Evolutionary conservation across 345 rosid genomes (phyloP), one percentile per base, ranked within the genome.

Genomic region (Sonneratia caseolaris): DNA sequence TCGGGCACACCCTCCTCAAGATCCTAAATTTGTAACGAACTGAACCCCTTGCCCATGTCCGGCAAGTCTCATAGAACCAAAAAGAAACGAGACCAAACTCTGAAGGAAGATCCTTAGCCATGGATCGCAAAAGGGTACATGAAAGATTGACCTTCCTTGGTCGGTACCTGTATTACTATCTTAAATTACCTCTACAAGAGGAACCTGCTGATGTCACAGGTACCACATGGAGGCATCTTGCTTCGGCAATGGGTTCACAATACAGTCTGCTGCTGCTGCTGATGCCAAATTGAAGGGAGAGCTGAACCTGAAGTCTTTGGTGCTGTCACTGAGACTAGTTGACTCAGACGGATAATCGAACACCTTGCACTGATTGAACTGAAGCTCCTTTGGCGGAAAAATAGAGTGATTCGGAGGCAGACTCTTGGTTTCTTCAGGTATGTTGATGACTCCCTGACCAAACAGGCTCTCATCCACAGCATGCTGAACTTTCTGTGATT

Each of bases 331-430:
- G 22, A 59, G 40, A 64, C 71, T 73, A 70, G 76, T 22, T 7
- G 66, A 5, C 19, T 79, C 74, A 18, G 78, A 81, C 0, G 81
- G 75, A 21, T 84, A 69, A 76, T 81, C 81, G 11, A 81, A 77
- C 42, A 10, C 66, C 77, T 77, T 83, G 78, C 71, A 62, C 51
- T 78, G 86, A 68, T 76, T 83, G 22, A 75, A 78, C 38, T 70
- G 79, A 42, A 59, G 64, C 24, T 78, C 85, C 0, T 61, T 10
- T 0, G 80, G 36, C 10, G 80, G 68, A 75, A 78, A 78, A 27
- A 70, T 68, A 7, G 81, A 48, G 40, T 68, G 79, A 66, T 69
- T 81, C 66, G 68, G 42, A 15, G 78, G 76, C 68, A 77, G 37
- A 69, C 56, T 78, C 27, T 78, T 72, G 53, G 57, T 78, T 62